Evolutionary conservation across 225 moss, liverwort and hornwort genomes (phyloP).

Genomic region (Marchantia polymorpha): DNA sequence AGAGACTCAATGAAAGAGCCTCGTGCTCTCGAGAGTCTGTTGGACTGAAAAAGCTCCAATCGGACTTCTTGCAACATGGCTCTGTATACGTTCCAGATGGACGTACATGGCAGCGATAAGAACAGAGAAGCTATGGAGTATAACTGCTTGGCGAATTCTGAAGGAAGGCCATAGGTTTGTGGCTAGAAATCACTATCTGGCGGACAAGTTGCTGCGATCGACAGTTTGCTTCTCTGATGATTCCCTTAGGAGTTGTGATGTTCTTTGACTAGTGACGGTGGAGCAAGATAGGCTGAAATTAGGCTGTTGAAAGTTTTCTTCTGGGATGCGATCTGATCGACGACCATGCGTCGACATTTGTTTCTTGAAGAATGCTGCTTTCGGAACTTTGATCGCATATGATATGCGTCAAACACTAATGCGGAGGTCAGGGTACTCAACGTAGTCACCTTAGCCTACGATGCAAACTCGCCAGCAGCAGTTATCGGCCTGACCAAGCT

Average conservation of each 20-base stretch:
- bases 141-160: slow-evolving; percentile 27
- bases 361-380: slow-evolving; percentile 14
- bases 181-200: slow-evolving; percentile 26
- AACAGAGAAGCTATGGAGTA: slow-evolving; percentile 30
- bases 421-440: slow-evolving; percentile 9
- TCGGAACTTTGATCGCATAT: slow-evolving; percentile 12
- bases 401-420: slow-evolving; percentile 1
- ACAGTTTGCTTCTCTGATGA: slow-evolving; percentile 14
- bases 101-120: slow-evolving; percentile 31
- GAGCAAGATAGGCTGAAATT: not conserved
- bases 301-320: not conserved
- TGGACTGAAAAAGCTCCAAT: slow-evolving; percentile 35
- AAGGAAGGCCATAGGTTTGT: slow-evolving; percentile 26
- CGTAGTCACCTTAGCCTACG: slow-evolving; percentile 18
- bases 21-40: slow-evolving; percentile 28
- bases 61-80: slow-evolving; percentile 29
- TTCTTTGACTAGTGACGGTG: slow-evolving; percentile 4
- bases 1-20: slow-evolving; percentile 23
- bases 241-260: slow-evolving; percentile 9
- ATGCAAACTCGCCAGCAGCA: slow-evolving; percentile 14
- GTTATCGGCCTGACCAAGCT: not conserved
- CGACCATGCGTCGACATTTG: slow-evolving; percentile 6
- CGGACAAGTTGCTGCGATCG: slow-evolving; percentile 17
- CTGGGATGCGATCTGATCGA: slow-evolving; percentile 19
- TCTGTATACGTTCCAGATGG: slow-evolving; percentile 26